phyloP scores from a whole-genome alignment of 768 basidiomycete genomes.

The Suillus occidentalis region DNA sequence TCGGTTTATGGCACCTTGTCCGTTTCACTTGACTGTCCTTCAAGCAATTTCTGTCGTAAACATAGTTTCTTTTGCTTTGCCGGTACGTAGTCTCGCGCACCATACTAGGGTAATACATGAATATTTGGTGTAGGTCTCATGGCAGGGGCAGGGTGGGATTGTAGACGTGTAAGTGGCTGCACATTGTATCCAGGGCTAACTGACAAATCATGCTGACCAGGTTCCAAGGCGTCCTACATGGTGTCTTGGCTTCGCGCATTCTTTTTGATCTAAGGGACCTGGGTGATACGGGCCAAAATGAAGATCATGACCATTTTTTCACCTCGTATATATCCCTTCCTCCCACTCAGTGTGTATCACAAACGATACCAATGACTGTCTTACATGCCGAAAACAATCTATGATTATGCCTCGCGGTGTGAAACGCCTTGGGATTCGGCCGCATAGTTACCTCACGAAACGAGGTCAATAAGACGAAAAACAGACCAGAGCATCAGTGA shows the following conservation, averaged over 20 bases:
- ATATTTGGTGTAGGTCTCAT: background rate
- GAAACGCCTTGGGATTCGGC: background rate
- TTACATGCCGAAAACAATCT: background rate
- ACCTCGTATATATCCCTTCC: background rate
- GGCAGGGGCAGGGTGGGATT: constrained; percentile 7
- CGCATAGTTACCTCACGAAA: too few species aligned
- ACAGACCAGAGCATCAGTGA: too few species aligned
- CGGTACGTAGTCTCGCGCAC: constrained; percentile 4
- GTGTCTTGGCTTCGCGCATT: constrained; percentile 15
- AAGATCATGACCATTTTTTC: background rate
- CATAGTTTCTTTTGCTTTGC: constrained; percentile 10
- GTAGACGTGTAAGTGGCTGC: constrained; percentile 10
- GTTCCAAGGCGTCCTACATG: constrained; percentile 14
- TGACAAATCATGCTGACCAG: background rate
- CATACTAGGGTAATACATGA: background rate
- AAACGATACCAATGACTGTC: constrained; percentile 2
- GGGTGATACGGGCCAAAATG: background rate
- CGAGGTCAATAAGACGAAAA: too few species aligned
- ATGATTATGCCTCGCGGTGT: background rate
- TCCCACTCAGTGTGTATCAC: background rate
- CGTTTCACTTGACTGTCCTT: background rate
- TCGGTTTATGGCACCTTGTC: background rate
- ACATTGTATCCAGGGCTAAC: background rate
- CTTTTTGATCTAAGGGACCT: constrained; percentile 9
- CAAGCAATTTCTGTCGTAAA: constrained; percentile 8